A percentile compares a stretch with the other conserved stretches of the same genome.
Conservation (phyloP, 2,329 filamentous ascomycete species). For the Colletotrichum caudatum region DNA sequence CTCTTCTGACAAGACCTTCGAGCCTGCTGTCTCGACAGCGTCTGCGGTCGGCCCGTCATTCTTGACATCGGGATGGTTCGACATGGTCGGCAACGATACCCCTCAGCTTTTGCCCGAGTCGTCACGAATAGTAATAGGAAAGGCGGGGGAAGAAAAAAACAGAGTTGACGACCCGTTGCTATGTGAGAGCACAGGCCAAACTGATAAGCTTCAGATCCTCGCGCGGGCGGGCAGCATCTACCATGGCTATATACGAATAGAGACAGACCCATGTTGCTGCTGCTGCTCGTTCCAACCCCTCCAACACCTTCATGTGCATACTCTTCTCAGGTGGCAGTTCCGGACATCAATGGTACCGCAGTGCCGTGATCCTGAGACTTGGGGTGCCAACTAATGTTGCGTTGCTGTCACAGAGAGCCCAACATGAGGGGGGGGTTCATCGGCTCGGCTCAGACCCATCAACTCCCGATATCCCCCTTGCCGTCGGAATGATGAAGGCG, state of each 20-base stretch:
- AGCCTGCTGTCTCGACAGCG: not conserved
- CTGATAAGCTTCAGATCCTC: not conserved
- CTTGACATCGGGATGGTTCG: not conserved
- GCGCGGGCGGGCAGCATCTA: not conserved
- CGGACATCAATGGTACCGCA: not conserved
- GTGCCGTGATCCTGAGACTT: not conserved
- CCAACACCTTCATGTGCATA: too few relatives aligned
- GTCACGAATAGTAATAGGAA: not conserved
- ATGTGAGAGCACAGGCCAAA: not conserved
- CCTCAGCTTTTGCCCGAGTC: not conserved
- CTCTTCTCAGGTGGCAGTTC: not conserved
- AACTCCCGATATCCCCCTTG: not conserved
- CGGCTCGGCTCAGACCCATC: conserved; percentile 32
- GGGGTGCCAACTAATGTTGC: not conserved
- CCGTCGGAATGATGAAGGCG: too few relatives aligned
- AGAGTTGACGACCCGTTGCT: not conserved
- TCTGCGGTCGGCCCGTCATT: conserved; percentile 7
- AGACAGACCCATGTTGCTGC: not conserved
- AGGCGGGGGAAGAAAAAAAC: too few relatives aligned
- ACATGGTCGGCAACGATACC: conserved; percentile 7
- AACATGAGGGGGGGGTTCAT: not conserved
- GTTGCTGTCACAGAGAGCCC: not conserved
- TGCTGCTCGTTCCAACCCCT: too few relatives aligned
- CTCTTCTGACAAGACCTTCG: not conserved
- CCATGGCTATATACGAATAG: not conserved